phyloP scores from a whole-genome alignment of 768 basidiomycete genomes.

The Boletus pseudo-olivaceus region DNA sequence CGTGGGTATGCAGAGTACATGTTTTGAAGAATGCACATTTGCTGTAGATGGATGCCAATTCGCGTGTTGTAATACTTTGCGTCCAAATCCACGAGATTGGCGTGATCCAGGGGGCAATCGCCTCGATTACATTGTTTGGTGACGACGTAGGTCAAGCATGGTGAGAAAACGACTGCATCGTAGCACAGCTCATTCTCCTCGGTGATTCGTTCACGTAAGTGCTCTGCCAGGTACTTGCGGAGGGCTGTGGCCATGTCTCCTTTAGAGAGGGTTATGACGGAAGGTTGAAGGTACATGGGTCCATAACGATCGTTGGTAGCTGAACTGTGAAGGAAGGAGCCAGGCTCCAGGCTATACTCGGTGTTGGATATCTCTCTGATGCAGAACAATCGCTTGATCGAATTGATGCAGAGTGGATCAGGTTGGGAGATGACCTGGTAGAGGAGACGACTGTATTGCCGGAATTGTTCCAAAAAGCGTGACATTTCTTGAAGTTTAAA shows the following conservation, averaged over 20 bases:
- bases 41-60: conserved; percentile 44
- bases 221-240: conserved; percentile 18
- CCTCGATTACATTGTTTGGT: conserved; percentile 26
- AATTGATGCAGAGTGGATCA: conserved; percentile 1
- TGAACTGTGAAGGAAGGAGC: conserved; percentile 6
- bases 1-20: conserved; percentile 15
- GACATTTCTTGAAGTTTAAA: conserved; percentile 17
- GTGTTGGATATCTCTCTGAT: conserved; percentile 5
- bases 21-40: conserved; percentile 45
- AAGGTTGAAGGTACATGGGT: not conserved
- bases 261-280: conserved; percentile 18
- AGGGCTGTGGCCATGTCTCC: conserved; percentile 23
- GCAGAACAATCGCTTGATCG: conserved; percentile 29
- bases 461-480: not conserved
- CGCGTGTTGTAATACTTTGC: conserved; percentile 37
- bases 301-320: not conserved
- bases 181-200: conserved; percentile 33
- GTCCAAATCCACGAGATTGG: conserved; percentile 20
- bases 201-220: conserved; percentile 28
- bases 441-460: conserved; percentile 2
- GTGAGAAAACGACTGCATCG: conserved; percentile 32
- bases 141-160: conserved; percentile 32
- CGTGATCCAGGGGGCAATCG: conserved; percentile 37
- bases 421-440: not conserved
- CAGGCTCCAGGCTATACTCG: conserved; percentile 2